Evolutionary conservation across 1,284 basidiomycete genomes (phyloP).

Genomic region (Leccinum pseudoinsigne): DNA sequence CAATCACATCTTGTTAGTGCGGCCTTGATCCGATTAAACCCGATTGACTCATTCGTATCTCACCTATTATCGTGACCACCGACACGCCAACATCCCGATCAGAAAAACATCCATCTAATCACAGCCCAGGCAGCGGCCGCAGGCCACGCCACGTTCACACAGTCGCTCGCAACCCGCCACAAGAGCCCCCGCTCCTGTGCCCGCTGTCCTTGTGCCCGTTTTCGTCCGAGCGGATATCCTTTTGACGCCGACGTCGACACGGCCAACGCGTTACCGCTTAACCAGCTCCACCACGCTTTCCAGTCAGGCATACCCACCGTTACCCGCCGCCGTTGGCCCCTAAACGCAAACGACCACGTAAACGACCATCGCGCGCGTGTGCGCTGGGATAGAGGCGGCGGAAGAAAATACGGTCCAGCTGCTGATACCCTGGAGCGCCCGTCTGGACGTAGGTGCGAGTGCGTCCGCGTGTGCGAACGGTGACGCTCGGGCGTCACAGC

Average conservation of each 20-base stretch:
- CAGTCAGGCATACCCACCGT: constrained; percentile 37
- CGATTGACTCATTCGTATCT: constrained; percentile 14
- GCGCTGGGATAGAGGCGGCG: constrained; percentile 25
- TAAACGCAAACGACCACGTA: constrained; percentile 42
- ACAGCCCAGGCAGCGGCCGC: constrained; percentile 26
- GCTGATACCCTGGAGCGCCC: not conserved
- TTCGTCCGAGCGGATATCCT: not conserved
- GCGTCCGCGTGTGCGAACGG: not conserved
- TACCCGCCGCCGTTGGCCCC: constrained; percentile 43
- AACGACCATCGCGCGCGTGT: constrained; percentile 16
- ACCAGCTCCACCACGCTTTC: constrained; percentile 10
- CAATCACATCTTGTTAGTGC: constrained; percentile 91
- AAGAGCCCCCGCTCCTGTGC: constrained; percentile 13
- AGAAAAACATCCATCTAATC: constrained; percentile 8
- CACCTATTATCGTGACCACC: not conserved
- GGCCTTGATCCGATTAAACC: constrained; percentile 3
- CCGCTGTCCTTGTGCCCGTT: not conserved
- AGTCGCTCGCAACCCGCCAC: constrained; percentile 28
- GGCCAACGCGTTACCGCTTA: constrained; percentile 6
- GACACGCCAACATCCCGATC: not conserved
- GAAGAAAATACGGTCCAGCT: constrained; percentile 25
- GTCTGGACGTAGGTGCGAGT: not conserved
- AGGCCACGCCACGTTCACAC: constrained; percentile 28
- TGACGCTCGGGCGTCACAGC: not conserved
- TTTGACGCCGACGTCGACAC: not conserved